Conservation (phyloP, 140 eudicot species). For the Oenanthe javanica region DNA sequence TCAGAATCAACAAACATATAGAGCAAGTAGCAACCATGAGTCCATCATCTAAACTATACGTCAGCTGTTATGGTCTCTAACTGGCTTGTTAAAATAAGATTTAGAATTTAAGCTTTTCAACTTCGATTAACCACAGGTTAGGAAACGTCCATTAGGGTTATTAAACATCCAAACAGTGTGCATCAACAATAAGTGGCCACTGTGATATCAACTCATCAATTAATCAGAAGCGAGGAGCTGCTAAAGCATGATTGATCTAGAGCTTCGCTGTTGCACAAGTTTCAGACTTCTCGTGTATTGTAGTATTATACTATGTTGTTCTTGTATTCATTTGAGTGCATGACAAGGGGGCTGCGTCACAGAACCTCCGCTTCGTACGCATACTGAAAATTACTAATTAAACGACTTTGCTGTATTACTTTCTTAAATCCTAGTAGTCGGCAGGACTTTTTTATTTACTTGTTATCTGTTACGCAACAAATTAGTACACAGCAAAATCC, state of each 20-base stretch:
- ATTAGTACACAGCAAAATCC: not conserved
- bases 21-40: too few relatives aligned
- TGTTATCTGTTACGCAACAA: not conserved
- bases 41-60: too few relatives aligned
- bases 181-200: not conserved
- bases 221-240: not conserved
- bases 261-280: too few relatives aligned
- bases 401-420: not conserved
- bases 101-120: too few relatives aligned
- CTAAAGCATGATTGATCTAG: too few relatives aligned
- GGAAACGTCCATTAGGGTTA: too few relatives aligned
- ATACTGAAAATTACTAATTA: too few relatives aligned
- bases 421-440: not conserved
- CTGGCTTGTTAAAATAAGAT: too few relatives aligned
- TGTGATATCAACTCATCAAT: not conserved
- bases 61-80: too few relatives aligned
- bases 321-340: conserved; percentile 41
- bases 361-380: conserved; percentile 14
- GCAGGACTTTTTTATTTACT: not conserved
- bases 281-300: too few relatives aligned
- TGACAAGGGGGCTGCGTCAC: not conserved
- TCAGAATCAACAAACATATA: too few relatives aligned
- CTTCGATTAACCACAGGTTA: too few relatives aligned
- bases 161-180: not conserved
- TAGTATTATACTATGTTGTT: conserved; percentile 10